phyloP scores from a whole-genome alignment of 805 yeast species.

The Kazachstania bromeliacearum region DNA sequence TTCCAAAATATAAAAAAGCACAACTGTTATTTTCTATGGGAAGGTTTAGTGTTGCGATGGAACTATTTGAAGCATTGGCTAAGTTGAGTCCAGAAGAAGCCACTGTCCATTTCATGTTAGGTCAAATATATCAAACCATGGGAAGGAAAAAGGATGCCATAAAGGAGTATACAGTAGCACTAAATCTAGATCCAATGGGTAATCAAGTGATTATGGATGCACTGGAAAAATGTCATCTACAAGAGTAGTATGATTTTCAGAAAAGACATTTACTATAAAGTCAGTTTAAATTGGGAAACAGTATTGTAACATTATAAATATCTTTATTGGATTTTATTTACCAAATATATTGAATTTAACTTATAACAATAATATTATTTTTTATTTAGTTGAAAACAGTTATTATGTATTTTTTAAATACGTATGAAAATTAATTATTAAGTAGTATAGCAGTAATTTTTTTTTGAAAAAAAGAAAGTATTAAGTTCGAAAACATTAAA shows the following conservation, averaged over 20 bases:
- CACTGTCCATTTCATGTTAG: slow-evolving; percentile 80
- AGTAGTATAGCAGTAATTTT: no score
- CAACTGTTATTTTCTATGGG: slow-evolving; percentile 67
- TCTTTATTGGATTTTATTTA: slow-evolving; percentile 3
- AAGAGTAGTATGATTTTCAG: slow-evolving; percentile 11
- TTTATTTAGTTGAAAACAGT: no score
- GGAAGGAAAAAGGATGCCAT: slow-evolving; percentile 71
- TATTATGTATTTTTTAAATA: no score
- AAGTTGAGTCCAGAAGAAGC: slow-evolving; percentile 90
- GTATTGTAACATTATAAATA: slow-evolving; percentile 1
- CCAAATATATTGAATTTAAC: no score
- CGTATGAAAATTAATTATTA: no score
- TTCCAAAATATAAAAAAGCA: slow-evolving; percentile 83
- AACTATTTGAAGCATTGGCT: slow-evolving; percentile 62
- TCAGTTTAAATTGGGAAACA: background rate
- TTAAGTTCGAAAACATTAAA: no score
- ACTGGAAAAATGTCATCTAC: slow-evolving; percentile 42
- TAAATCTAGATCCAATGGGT: slow-evolving; percentile 88
- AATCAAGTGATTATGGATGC: slow-evolving; percentile 79
- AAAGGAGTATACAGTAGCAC: slow-evolving; percentile 76
- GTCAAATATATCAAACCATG: slow-evolving; percentile 72
- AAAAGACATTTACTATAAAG: background rate
- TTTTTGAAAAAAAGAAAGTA: no score
- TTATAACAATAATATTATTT: no score
- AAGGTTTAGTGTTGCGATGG: slow-evolving; percentile 60